A percentile compares a stretch with the other conserved stretches of the same genome.
Conservation (phyloP, 495 filamentous ascomycete genomes). For the Annulohypoxylon maeteangense region DNA sequence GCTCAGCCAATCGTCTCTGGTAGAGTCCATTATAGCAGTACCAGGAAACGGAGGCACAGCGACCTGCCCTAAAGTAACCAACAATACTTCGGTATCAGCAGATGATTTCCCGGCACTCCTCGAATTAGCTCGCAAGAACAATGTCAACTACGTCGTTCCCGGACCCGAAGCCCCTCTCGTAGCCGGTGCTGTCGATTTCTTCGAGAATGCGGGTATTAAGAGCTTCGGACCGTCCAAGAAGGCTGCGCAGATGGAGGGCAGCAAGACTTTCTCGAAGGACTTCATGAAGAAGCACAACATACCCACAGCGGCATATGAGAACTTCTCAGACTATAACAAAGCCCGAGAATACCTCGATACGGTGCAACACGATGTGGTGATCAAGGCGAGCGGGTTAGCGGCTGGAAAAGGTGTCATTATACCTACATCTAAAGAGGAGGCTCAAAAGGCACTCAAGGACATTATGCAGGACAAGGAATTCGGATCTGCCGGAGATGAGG, state of each 20-base stretch:
- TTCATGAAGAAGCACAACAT: constrained; percentile 95
- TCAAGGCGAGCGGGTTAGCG: constrained; percentile 89
- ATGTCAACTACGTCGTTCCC: constrained; percentile 86
- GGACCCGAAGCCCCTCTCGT: constrained; percentile 96
- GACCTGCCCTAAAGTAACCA: constrained; percentile 73
- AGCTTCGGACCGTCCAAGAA: constrained; percentile 88
- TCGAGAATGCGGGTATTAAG: constrained; percentile 78
- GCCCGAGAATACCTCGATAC: constrained; percentile 80
- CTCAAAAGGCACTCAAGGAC: constrained; percentile 79
- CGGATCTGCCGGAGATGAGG: constrained; percentile 85
- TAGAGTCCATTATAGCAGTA: constrained; percentile 72
- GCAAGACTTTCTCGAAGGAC: constrained; percentile 96
- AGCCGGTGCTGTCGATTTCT: constrained; percentile 85
- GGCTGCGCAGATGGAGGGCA: constrained; percentile 92
- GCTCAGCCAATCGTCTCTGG: constrained; percentile 78
- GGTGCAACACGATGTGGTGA: constrained; percentile 80
- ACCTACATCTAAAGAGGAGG: constrained; percentile 81
- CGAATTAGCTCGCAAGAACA: constrained; percentile 73
- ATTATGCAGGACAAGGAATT: constrained; percentile 94
- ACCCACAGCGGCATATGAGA: constrained; percentile 89
- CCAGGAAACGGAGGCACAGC: constrained; percentile 94
- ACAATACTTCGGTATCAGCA: constrained; percentile 71
- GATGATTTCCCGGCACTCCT: constrained; percentile 84
- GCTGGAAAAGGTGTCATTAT: constrained; percentile 95
- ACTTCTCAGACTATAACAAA: constrained; percentile 83